Evolutionary conservation across 139 green algal species (phyloP), one percentile per base, ranked within the genome.

Genomic region (Zygnema cylindricum): DNA sequence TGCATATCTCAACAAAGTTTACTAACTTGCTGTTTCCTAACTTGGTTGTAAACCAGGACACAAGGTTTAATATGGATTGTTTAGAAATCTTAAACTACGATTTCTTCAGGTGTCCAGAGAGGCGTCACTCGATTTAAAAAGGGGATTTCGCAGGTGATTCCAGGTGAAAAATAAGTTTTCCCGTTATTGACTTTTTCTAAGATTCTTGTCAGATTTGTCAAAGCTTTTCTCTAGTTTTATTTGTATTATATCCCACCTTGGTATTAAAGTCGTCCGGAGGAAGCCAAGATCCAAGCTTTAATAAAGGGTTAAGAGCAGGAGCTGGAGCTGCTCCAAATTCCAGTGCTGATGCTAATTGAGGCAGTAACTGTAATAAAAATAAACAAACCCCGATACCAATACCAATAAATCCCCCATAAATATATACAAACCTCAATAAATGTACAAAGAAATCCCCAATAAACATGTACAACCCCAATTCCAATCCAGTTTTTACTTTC

Each of bases 311-410:
- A 35, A 99, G 90, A 0, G 96, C 97, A 0, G 88, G 77, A 0
- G 96, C 91, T 1, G 97, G 95, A 11, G 97, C 97, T 2, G 81
- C 43, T 25, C 86, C 97, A 90, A 96, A 99, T 92, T 98, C 95
- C 1, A 99, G 94, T 16, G 96, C 96, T 1, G 71, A 63, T 0
- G 94, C 92, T 84, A 99, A 91, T 89, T 98, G 94, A 2, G 97
- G 97, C 2, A 92, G 87, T 23, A 90, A 41, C 83, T 88, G 83
- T 32, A n/a, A n/a, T n/a, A n/a, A n/a, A n/a, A 22, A 2, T 16
- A 84, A 43, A 84, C 3, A 42, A 84, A 71, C 77, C 69, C 3
- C 32, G 35, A 63, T 30, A 73, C 43, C 77, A 84, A 81, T 11
- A 43, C 73, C 42, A 23, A 36, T 35, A 81, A 81, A 23, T 73